Evolutionary conservation across 306 rosid species (phyloP).

Genomic region (Begonia masoniana): DNA sequence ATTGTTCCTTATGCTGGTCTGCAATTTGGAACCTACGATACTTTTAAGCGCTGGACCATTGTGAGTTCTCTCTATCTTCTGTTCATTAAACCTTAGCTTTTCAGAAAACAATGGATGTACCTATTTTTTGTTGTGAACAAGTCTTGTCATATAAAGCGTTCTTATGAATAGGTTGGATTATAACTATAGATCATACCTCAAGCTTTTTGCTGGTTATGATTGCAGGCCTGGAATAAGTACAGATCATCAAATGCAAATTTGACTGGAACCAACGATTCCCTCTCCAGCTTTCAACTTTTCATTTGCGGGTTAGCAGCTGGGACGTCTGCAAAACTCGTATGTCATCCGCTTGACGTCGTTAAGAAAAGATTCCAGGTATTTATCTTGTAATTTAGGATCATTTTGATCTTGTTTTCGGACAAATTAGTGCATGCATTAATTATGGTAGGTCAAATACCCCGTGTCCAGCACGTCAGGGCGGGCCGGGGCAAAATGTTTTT

Average conservation of each 20-base stretch:
- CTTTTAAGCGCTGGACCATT: slow-evolving; percentile 87
- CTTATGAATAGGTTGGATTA: no score
- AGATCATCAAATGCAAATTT: slow-evolving; percentile 21
- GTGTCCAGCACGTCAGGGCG: no score
- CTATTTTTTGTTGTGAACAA: no score
- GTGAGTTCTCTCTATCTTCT: slow-evolving; percentile 20
- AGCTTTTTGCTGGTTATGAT: slow-evolving; percentile 3
- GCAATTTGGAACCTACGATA: slow-evolving; percentile 87
- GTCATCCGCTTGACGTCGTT: slow-evolving; percentile 98
- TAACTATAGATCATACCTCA: no score
- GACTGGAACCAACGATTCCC: slow-evolving; percentile 15
- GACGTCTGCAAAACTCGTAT: slow-evolving; percentile 87
- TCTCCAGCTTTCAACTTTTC: slow-evolving; percentile 76
- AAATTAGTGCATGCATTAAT: no score
- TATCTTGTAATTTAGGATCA: slow-evolving; percentile 2
- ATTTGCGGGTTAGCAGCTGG: slow-evolving; percentile 88
- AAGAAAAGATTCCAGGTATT: slow-evolving; percentile 93
- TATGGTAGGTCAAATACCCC: no score
- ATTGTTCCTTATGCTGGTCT: slow-evolving; percentile 94
- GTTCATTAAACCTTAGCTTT: no score
- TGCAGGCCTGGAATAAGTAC: slow-evolving; percentile 56
- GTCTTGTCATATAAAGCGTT: no score
- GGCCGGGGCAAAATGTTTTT: no score
- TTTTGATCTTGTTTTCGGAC: not conserved
- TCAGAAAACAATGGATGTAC: no score